phyloP scores from a whole-genome alignment of 2,329 filamentous ascomycete genomes.

The Ophiosphaerella narmari region DNA sequence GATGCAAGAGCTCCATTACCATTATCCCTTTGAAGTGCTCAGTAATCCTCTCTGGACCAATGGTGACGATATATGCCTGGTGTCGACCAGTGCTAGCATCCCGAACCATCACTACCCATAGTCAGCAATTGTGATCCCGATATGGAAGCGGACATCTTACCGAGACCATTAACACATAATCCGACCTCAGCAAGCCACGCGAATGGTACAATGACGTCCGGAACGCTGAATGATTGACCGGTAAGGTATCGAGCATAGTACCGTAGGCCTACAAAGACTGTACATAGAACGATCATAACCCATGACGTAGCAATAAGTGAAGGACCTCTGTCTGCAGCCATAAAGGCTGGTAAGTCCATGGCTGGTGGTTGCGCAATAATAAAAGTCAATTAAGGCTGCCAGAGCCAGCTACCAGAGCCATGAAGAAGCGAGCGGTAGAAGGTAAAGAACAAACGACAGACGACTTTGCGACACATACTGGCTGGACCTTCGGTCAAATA shows the following conservation, averaged over 20 bases:
- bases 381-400: background rate
- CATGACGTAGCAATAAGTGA: slow-evolving; percentile 19
- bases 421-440: slow-evolving; percentile 2
- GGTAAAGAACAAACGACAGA: slow-evolving; percentile 1
- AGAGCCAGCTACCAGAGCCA: slow-evolving; percentile 14
- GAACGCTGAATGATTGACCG: slow-evolving; percentile 17
- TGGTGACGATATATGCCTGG: slow-evolving; percentile 15
- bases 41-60: slow-evolving; percentile 17
- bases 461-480: background rate
- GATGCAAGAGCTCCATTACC: slow-evolving; percentile 29
- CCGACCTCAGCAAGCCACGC: slow-evolving; percentile 27
- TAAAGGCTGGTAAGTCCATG: slow-evolving; percentile 10
- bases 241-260: slow-evolving; percentile 28
- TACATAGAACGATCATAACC: slow-evolving; percentile 22
- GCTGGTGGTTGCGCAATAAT: background rate
- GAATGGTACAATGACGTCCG: slow-evolving; percentile 29
- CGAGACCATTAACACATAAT: slow-evolving; percentile 22
- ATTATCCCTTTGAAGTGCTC: slow-evolving; percentile 31
- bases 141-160: slow-evolving; percentile 12
- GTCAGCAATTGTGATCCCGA: background rate
- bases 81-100: slow-evolving; percentile 30
- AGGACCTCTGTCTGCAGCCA: slow-evolving; percentile 21
- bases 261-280: slow-evolving; percentile 24
- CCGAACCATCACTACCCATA: slow-evolving; percentile 26
- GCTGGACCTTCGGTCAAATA: slow-evolving; percentile 6